Percentiles rank a stretch among this genome's conserved stretches.
Conservation (phyloP, 2,329 filamentous ascomycete species). For the Aspergillus proliferans region DNA sequence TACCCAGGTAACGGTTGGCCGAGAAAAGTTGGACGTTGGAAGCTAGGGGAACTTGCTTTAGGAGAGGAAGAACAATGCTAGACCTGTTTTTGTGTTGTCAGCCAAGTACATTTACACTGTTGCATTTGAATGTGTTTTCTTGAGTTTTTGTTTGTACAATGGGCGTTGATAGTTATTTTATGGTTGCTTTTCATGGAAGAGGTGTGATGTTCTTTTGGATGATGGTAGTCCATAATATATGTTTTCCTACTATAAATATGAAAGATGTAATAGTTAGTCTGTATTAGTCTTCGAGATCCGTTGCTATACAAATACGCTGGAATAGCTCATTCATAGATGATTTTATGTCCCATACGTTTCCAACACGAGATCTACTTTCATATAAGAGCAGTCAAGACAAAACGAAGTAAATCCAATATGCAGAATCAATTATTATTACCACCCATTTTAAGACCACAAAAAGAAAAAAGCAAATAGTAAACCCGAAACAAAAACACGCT, state of each 20-base stretch:
- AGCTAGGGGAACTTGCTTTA: not conserved
- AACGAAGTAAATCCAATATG: too few relatives aligned
- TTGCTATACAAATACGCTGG: too few relatives aligned
- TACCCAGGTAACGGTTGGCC: not conserved
- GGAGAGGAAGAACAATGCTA: not conserved
- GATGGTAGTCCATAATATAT: too few relatives aligned
- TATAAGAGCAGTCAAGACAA: too few relatives aligned
- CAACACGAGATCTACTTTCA: too few relatives aligned
- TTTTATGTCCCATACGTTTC: too few relatives aligned
- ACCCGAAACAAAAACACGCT: not conserved
- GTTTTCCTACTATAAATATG: too few relatives aligned
- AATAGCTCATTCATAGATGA: too few relatives aligned
- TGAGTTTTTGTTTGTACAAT: not conserved
- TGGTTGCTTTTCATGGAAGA: not conserved
- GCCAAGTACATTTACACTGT: not conserved
- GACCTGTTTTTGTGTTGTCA: constrained; percentile 2
- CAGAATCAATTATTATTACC: too few relatives aligned
- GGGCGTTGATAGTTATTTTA: not conserved
- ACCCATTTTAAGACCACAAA: not conserved
- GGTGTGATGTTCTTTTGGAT: not conserved
- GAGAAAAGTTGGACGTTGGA: not conserved
- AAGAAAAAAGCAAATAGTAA: not conserved
- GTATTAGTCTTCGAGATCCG: too few relatives aligned
- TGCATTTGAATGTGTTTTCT: not conserved
- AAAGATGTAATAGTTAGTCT: too few relatives aligned